phyloP scores from a whole-genome alignment of 192 early-diverging fungal species.

The Backusella liffmaniae region DNA sequence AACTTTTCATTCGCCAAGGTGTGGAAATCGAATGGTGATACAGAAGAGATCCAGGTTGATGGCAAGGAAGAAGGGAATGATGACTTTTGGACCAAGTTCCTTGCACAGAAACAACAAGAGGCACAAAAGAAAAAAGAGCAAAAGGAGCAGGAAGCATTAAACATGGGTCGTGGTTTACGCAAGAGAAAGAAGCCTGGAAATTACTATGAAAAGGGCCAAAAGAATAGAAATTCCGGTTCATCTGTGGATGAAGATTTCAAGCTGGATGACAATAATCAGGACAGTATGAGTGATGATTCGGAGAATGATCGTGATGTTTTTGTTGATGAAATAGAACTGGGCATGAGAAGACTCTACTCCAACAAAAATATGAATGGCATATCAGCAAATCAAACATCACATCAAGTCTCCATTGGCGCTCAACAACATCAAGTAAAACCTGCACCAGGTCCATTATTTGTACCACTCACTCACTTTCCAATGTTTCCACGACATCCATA shows the following conservation, averaged over 20 bases:
- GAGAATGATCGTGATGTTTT: background rate
- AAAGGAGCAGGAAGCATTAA: background rate
- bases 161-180: constrained; percentile 24
- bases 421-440: no score
- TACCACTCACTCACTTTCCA: no score
- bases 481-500: no score
- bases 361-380: background rate
- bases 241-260: background rate
- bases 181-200: constrained; percentile 17
- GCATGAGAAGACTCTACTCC: background rate
- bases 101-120: constrained; percentile 14
- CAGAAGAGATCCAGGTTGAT: constrained; percentile 39
- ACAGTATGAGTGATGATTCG: background rate
- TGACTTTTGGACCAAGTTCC: constrained; percentile 36
- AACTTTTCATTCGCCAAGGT: constrained; percentile 21
- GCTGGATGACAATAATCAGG: background rate
- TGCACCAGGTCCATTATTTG: no score
- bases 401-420: no score
- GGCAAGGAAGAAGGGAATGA: background rate
- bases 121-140: background rate
- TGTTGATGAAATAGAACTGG: background rate
- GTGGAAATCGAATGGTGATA: constrained; percentile 1
- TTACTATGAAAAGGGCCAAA: background rate
- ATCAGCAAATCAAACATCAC: background rate
- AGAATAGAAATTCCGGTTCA: background rate